A percentile compares a stretch with the other conserved stretches of the same genome.
Conservation (phyloP, 495 filamentous ascomycete species). For the Podospora australis region DNA sequence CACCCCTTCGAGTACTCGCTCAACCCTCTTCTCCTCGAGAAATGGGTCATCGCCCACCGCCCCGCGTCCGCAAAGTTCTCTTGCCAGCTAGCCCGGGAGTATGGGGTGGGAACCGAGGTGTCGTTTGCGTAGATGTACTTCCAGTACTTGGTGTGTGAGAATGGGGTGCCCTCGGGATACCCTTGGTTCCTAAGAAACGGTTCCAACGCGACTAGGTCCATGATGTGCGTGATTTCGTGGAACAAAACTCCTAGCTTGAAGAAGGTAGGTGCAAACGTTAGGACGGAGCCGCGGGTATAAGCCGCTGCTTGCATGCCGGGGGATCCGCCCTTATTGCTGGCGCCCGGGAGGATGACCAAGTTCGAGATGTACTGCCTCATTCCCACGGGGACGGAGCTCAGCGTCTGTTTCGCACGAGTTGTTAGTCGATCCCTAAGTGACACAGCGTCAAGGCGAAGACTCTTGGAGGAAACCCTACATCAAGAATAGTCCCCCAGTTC, state of each 20-base stretch:
- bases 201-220: constrained; percentile 12
- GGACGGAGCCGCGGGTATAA: constrained; percentile 12
- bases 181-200: not conserved
- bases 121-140: constrained; percentile 3
- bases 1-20: constrained; percentile 10
- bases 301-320: constrained; percentile 2
- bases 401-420: constrained; percentile 3
- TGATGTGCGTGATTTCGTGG: constrained; percentile 22
- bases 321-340: not conserved
- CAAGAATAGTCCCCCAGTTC: constrained; percentile 9
- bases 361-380: constrained; percentile 18
- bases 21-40: constrained; percentile 6
- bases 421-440: not conserved
- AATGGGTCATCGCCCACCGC: constrained; percentile 17
- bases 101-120: constrained; percentile 14
- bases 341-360: constrained; percentile 9
- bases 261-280: constrained; percentile 9
- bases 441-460: too few relatives aligned
- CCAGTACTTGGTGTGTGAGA: constrained; percentile 12
- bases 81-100: constrained; percentile 11
- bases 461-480: constrained; percentile 5
- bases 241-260: constrained; percentile 19
- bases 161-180: constrained; percentile 7
- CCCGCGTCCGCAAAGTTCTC: constrained; percentile 23
- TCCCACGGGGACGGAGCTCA: constrained; percentile 19